Conservation (phyloP, 257 asterid genomes). For the Apocynum venetum region DNA sequence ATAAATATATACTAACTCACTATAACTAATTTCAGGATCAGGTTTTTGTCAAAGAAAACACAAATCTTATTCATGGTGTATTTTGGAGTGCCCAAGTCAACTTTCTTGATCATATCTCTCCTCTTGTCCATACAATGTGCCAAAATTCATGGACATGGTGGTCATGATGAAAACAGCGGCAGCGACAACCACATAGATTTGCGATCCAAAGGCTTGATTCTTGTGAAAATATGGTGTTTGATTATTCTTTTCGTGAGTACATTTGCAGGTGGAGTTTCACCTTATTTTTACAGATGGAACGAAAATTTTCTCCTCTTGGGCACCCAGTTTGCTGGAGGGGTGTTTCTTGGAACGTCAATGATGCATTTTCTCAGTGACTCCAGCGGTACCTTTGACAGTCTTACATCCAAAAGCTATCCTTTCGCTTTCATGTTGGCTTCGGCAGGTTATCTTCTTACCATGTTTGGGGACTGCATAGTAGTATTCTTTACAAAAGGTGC, state of each 20-base stretch:
- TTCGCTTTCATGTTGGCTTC: constrained; percentile 80
- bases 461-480: constrained; percentile 62
- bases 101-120: constrained; percentile 30
- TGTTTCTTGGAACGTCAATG: constrained; percentile 73
- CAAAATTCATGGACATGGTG: constrained; percentile 47
- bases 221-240: constrained; percentile 72
- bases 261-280: constrained; percentile 69
- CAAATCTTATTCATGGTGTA: constrained; percentile 24
- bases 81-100: constrained; percentile 34
- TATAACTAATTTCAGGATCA: neutral
- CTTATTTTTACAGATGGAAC: constrained; percentile 78
- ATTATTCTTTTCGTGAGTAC: constrained; percentile 61
- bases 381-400: constrained; percentile 32
- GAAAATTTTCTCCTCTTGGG: constrained; percentile 72
- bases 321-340: constrained; percentile 88
- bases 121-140: constrained; percentile 37
- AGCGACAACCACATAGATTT: constrained; percentile 8
- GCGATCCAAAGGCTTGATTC: constrained; percentile 42
- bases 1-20: neutral
- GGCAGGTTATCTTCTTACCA: constrained; percentile 65
- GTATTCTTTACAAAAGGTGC: constrained; percentile 24
- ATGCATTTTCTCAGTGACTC: constrained; percentile 90
- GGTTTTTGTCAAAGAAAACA: neutral
- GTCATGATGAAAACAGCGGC: constrained; percentile 18
- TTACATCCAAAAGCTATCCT: constrained; percentile 55